Base-by-base conservation (phyloP, 805 yeast genomes). In the Kazachstania bromeliacearum region DNA sequence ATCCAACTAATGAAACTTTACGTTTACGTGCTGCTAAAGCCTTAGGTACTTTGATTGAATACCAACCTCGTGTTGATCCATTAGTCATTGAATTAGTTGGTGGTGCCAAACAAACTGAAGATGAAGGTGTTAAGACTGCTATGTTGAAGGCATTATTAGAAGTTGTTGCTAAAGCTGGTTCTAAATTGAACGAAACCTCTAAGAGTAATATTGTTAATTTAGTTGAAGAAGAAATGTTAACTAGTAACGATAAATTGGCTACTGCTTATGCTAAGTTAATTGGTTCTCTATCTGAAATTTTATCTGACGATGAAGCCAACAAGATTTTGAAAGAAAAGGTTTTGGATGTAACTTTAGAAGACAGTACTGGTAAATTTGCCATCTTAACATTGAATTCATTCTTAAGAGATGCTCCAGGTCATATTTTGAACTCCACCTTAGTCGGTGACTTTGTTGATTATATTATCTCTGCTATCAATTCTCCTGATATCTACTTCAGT, bases 11-110 rank as follows among this genome's bases (percentile, higher is more conserved):
- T 49, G 94, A 81, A 34, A 61, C 71, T 7, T 66, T 92, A 51
- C 72, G 97, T 46, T 60, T 75, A 5, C 74, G 94, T 43, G 95
- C 98, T 10, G 96, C 95, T 20, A 72, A 70, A 44, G 96, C 96
- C 0, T 66, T 92, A 47, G 95, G 96, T 35, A 75, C 88, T 7
- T 70, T 92, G 54, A 84, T 89, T 51, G 80, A 78, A 51, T 78
- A 80, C 54, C 96, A 88, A 60, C 88, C 96, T 6, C 75, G 96
- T 53, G 88, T 89, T 37, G 98, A 89, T 58, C 95, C 96, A 3
- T 70, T 89, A 38, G 85, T 87, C 5, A 70, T 83, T 28, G 97
- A 89, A 55, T 68, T 88, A 42, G 77, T 87, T 10, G 60, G 75
- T 31, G 92, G 92, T 36, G 84, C 85, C 10, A 79, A 73, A 50